These are phyloP conservation scores for Mycena maculata DNA, from an alignment of 768 basidiomycete genomes.

Conservation along the genomic window DNA sequence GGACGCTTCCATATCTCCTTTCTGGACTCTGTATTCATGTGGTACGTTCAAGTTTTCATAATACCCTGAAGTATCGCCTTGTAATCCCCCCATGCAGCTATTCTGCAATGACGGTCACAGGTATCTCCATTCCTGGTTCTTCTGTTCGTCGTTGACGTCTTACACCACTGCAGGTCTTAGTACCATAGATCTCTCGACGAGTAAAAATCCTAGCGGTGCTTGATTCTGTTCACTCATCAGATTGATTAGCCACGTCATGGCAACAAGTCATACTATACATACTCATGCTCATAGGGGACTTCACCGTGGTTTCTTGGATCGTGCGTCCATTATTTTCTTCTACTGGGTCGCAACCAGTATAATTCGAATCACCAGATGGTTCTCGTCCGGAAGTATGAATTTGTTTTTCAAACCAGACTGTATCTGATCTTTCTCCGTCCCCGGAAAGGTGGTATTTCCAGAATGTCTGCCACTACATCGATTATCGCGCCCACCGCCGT, in stretches of 20 bases:
- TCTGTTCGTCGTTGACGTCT: background rate
- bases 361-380: slow-evolving; percentile 56
- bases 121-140: slow-evolving; percentile 23
- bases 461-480: slow-evolving; percentile 56
- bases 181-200: slow-evolving; percentile 60
- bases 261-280: slow-evolving; percentile 59
- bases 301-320: slow-evolving; percentile 69
- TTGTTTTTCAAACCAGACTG: background rate
- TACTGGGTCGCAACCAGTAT: background rate
- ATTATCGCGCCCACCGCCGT: slow-evolving; percentile 34
- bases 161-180: slow-evolving; percentile 41
- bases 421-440: background rate
- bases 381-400: slow-evolving; percentile 64
- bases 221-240: background rate
- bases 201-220: background rate
- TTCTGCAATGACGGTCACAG: slow-evolving; percentile 66
- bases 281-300: slow-evolving; percentile 62
- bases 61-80: background rate
- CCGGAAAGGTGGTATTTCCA: slow-evolving; percentile 61
- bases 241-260: slow-evolving; percentile 9
- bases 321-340: slow-evolving; percentile 7
- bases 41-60: slow-evolving; percentile 7
- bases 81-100: slow-evolving; percentile 46
- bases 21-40: slow-evolving; percentile 70
- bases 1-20: slow-evolving; percentile 62